Evolutionary conservation across 768 basidiomycete genomes (phyloP), one percentile per base, ranked within the genome.

Genomic region (Podaxis sp.): DNA sequence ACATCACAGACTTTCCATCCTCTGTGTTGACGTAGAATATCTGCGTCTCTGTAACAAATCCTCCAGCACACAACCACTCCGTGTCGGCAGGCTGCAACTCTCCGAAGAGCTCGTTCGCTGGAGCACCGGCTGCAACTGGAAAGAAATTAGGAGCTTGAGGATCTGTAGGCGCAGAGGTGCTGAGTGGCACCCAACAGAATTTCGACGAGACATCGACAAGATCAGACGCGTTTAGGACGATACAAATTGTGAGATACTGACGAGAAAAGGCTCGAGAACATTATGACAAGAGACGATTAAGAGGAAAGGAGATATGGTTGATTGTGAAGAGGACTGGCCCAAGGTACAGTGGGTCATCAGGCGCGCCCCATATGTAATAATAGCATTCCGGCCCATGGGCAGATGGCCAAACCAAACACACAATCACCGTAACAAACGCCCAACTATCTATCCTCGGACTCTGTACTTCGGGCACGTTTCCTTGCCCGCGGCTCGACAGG

Each of bases 11-110:
- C 15, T 83, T 84, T 4, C 95, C 96, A 78, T 96, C 92, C 38
- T 87, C 86, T 7, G 91, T 80, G 68, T 90, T 82, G 50, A 88
- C 79, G 75, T 99, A 99, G 77, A 89, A 99, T 0, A 73, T 82
- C 72, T 97, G 94, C 0, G 96, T 97, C 74, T 99, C 97, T 0
- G 95, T 90, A 26, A 85, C 83, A 73, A 99, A 96, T 1, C 96
- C 94, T 54, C 86, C 81, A 50, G 87, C 79, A 73, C 91, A 94
- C 33, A 85, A 72, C 95, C 94, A 96, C 71, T 91, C 88, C 36
- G 84, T 84, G 74, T 96, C 95, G 68, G 82, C 83, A 20, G 83
- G 76, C 66, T 85, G 85, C 60, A 96, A 86, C 67, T 87, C 84
- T n/a, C 93, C 93, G 65, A 85, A 87, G 52, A 89, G 75, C 67